Evolutionary conservation across 257 asterid species (phyloP).

Genomic region (Penstemon newberryi): DNA sequence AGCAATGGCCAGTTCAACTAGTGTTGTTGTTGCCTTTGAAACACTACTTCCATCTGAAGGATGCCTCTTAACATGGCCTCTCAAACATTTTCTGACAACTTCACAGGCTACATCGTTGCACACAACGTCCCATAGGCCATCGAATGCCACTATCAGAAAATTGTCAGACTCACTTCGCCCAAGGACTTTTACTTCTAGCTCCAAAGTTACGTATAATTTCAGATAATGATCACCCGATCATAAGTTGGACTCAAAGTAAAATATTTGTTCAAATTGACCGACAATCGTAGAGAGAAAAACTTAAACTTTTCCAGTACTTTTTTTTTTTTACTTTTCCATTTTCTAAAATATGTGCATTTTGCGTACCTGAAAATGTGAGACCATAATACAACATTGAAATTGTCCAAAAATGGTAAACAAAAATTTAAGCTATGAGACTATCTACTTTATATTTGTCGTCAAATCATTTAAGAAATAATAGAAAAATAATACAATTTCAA

Average conservation of each 20-base stretch:
- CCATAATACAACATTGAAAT: too few relatives aligned
- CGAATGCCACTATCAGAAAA: constrained; percentile 54
- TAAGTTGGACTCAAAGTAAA: not conserved
- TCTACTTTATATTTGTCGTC: too few relatives aligned
- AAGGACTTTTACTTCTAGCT: constrained; percentile 49
- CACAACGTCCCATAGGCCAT: constrained; percentile 68
- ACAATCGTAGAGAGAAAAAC: too few relatives aligned
- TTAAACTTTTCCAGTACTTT: too few relatives aligned
- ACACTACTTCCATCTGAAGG: constrained; percentile 14
- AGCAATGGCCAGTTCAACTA: constrained; percentile 56
- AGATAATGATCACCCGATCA: constrained; percentile 44
- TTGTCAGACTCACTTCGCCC: constrained; percentile 44
- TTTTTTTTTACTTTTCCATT: too few relatives aligned
- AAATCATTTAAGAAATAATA: too few relatives aligned
- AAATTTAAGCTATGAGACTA: too few relatives aligned
- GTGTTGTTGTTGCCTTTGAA: constrained; percentile 40
- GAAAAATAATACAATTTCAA: too few relatives aligned
- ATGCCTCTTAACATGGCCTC: constrained; percentile 2
- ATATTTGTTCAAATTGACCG: too few relatives aligned
- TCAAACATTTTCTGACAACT: constrained; percentile 37
- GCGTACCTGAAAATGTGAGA: too few relatives aligned
- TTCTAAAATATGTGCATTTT: too few relatives aligned
- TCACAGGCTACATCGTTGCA: constrained; percentile 45
- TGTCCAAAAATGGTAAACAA: too few relatives aligned
- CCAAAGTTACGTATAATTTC: constrained; percentile 41